Conservation (phyloP, 2,329 filamentous ascomycete genomes). For the Cryphonectria japonica region DNA sequence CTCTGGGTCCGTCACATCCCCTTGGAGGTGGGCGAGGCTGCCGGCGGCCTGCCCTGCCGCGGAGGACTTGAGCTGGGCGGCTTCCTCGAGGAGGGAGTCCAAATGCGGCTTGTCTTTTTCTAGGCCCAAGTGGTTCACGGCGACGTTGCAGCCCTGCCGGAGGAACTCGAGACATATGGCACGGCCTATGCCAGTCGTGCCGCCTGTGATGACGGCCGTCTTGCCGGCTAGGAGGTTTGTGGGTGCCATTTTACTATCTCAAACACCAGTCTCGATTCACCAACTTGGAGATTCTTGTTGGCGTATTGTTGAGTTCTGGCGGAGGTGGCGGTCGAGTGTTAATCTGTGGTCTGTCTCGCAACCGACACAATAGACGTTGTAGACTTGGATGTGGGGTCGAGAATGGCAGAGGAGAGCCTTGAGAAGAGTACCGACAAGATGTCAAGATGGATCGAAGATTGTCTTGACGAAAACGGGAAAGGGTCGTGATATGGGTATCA, state of each 20-base stretch:
- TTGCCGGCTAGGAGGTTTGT: slow-evolving; percentile 69
- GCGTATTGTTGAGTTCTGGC: neutral
- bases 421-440: neutral
- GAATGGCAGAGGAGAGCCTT: neutral
- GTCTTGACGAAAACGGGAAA: neutral
- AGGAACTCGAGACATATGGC: slow-evolving; percentile 83
- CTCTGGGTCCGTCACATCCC: slow-evolving; percentile 76
- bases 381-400: neutral
- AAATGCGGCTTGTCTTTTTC: slow-evolving; percentile 55
- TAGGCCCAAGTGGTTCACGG: slow-evolving; percentile 77
- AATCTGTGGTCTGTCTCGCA: neutral
- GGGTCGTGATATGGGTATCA: neutral
- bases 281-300: neutral
- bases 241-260: slow-evolving; percentile 43
- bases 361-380: neutral
- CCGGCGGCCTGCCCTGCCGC: slow-evolving; percentile 51
- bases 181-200: slow-evolving; percentile 82
- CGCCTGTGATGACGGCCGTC: slow-evolving; percentile 84
- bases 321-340: neutral
- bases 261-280: neutral
- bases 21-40: slow-evolving; percentile 67
- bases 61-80: slow-evolving; percentile 47
- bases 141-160: slow-evolving; percentile 75
- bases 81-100: slow-evolving; percentile 56
- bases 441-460: neutral